These are phyloP conservation scores for Aleurites moluccanus DNA, from an alignment of 441 rosid genomes.

Conservation along the genomic window DNA sequence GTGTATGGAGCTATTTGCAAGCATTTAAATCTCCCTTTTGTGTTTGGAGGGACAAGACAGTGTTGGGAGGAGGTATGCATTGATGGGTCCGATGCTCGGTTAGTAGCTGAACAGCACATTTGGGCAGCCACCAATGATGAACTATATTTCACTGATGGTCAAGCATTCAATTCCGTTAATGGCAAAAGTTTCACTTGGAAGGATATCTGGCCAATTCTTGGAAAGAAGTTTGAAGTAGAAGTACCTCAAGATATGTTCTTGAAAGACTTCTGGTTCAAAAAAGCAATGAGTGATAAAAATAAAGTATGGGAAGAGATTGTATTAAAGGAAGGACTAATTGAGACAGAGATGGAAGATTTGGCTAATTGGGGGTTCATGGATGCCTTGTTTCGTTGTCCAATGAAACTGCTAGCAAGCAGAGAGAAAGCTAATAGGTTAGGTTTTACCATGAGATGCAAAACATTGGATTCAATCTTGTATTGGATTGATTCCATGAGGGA, in stretches of 20 bases:
- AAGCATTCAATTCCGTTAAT: slow-evolving; percentile 69
- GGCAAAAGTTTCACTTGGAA: slow-evolving; percentile 77
- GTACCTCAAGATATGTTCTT: slow-evolving; percentile 45
- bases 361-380: slow-evolving; percentile 86
- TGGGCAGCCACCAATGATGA: slow-evolving; percentile 65
- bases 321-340: slow-evolving; percentile 43
- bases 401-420: slow-evolving; percentile 59
- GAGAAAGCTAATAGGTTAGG: slow-evolving; percentile 64
- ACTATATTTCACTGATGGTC: slow-evolving; percentile 40
- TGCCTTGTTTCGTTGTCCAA: slow-evolving; percentile 60
- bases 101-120: slow-evolving; percentile 81
- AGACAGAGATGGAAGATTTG: slow-evolving; percentile 63
- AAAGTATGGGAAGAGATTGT: slow-evolving; percentile 69
- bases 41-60: slow-evolving; percentile 78
- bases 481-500: slow-evolving; percentile 70
- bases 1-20: slow-evolving; percentile 73
- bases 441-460: slow-evolving; percentile 52
- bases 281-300: slow-evolving; percentile 50
- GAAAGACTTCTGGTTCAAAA: slow-evolving; percentile 46
- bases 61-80: slow-evolving; percentile 81
- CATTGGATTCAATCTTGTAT: slow-evolving; percentile 48
- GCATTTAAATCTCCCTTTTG: slow-evolving; percentile 62
- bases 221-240: slow-evolving; percentile 51
- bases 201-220: slow-evolving; percentile 73
- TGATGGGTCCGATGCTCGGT: slow-evolving; percentile 70